These are phyloP conservation scores for Mimosa bimucronata DNA, from an alignment of 306 rosid genomes.

Conservation along the genomic window DNA sequence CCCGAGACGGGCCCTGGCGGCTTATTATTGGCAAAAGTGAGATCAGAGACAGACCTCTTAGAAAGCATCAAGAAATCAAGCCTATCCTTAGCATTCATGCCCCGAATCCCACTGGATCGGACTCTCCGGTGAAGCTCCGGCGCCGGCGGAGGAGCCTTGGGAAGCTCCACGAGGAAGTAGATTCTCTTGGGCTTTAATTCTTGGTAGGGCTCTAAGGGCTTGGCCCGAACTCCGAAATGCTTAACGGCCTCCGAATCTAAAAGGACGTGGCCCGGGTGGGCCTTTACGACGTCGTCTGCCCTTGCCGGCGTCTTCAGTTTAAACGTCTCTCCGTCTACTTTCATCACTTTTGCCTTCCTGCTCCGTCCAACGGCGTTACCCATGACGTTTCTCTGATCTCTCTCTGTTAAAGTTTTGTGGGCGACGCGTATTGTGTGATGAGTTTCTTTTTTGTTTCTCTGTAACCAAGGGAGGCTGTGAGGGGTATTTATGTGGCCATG, in stretches of 20 bases:
- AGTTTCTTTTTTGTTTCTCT: background rate
- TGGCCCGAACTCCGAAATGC: slow-evolving; percentile 67
- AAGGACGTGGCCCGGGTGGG: slow-evolving; percentile 64
- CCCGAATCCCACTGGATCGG: slow-evolving; percentile 58
- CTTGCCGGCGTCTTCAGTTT: slow-evolving; percentile 61
- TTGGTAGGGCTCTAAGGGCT: slow-evolving; percentile 64
- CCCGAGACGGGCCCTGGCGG: background rate
- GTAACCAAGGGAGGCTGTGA: background rate
- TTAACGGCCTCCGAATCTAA: slow-evolving; percentile 65
- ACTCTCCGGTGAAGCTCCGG: slow-evolving; percentile 43
- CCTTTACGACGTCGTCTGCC: slow-evolving; percentile 62
- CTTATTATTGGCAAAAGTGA: slow-evolving; percentile 36
- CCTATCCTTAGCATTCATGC: slow-evolving; percentile 71
- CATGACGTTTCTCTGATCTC: slow-evolving; percentile 39
- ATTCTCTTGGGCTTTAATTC: slow-evolving; percentile 61
- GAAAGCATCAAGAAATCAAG: slow-evolving; percentile 82
- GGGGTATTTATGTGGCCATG: slow-evolving; percentile 27
- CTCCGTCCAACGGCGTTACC: slow-evolving; percentile 71
- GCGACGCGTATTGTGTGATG: too few species aligned
- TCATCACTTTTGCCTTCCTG: slow-evolving; percentile 77
- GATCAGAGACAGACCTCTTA: slow-evolving; percentile 65
- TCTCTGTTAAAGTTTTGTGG: background rate
- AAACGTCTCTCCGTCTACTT: slow-evolving; percentile 72
- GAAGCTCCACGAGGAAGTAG: slow-evolving; percentile 69
- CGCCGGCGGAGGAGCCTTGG: slow-evolving; percentile 36